Evolutionary conservation across 495 filamentous ascomycete genomes (phyloP), one percentile per base, ranked within the genome.

Genomic region (Evernia prunastri): DNA sequence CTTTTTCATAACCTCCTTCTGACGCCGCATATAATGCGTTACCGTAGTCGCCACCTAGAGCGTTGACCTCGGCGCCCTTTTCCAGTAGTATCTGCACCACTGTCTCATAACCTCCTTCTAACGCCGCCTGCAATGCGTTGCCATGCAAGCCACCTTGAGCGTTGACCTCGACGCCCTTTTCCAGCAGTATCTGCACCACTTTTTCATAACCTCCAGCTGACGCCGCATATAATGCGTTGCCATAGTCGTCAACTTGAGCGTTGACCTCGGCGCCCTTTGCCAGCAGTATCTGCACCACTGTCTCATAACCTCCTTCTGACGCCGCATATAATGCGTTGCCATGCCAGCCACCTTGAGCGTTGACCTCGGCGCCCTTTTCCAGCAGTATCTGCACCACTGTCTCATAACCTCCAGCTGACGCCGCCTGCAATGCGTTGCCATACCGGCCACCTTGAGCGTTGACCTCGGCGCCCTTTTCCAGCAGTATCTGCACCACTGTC

Each of bases 41-140:
- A n/a, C n/a, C n/a, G n/a, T n/a, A n/a, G n/a, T n/a, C n/a, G n/a
- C n/a, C n/a, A n/a, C n/a, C n/a, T n/a, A n/a, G n/a, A n/a, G 56
- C 29, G 56, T 36, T 36, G n/a, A 58, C 31, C 20, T 61, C 47
- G 23, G 59, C 59, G 6, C 39, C 39, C n/a, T 61, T 61, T 13
- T 49, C 59, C 5, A 61, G 59, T 42, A 68, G 65, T 31, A 68
- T 35, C 47, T 68, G 40, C 39, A 68, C 56, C 56, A 68, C 61
- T 25, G 65, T 33, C 0, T 64, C 35, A 25, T 60, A 31, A 42
- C 66, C 63, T 59, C 45, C 23, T 0, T 0, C 0, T 29, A 67
- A 70, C n/a, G 75, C 72, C 9, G 65, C 67, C 57, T 72, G 65
- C 29, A 79, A 68, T 31, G 73, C 71, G 17, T 66, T 73, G 29